Evolutionary conservation across 768 basidiomycete species (phyloP).

Genomic region (Xerocomellus intermedius): DNA sequence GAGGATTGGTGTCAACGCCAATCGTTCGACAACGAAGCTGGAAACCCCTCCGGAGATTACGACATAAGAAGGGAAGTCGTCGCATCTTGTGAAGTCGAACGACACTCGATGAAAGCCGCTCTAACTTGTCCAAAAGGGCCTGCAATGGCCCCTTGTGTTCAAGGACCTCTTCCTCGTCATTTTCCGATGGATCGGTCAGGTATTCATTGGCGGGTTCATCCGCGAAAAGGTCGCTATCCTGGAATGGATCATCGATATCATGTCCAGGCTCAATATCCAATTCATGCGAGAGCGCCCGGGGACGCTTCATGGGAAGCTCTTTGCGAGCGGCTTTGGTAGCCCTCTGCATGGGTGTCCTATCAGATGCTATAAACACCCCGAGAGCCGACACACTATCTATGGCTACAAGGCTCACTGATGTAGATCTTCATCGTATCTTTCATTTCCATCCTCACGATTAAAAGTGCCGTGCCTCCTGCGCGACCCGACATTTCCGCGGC

Average conservation of each 20-base stretch:
- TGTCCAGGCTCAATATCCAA: constrained; percentile 3
- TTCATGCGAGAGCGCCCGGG: background rate
- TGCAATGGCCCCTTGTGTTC: constrained; percentile 30
- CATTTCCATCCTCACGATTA: background rate
- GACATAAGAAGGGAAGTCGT: constrained; percentile 55
- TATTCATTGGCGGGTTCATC: constrained; percentile 1
- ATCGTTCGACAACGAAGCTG: constrained; percentile 37
- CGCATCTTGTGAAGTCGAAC: constrained; percentile 38
- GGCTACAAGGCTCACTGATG: constrained; percentile 5
- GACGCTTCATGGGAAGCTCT: constrained; percentile 14
- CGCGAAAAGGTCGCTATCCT: constrained; percentile 2
- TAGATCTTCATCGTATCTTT: constrained; percentile 1
- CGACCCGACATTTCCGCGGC: constrained; percentile 6
- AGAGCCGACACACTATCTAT: background rate
- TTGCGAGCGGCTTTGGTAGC: constrained; percentile 17
- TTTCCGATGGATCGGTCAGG: constrained; percentile 7
- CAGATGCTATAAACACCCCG: constrained; percentile 1
- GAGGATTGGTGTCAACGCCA: constrained; percentile 34
- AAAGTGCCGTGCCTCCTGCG: background rate
- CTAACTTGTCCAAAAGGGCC: constrained; percentile 36
- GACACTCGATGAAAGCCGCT: constrained; percentile 30
- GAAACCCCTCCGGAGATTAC: constrained; percentile 53
- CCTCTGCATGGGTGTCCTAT: constrained; percentile 7
- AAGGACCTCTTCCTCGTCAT: constrained; percentile 3
- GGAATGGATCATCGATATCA: background rate